Base-by-base conservation (phyloP, 2,329 filamentous ascomycete species). In the Phialophora expanda region DNA sequence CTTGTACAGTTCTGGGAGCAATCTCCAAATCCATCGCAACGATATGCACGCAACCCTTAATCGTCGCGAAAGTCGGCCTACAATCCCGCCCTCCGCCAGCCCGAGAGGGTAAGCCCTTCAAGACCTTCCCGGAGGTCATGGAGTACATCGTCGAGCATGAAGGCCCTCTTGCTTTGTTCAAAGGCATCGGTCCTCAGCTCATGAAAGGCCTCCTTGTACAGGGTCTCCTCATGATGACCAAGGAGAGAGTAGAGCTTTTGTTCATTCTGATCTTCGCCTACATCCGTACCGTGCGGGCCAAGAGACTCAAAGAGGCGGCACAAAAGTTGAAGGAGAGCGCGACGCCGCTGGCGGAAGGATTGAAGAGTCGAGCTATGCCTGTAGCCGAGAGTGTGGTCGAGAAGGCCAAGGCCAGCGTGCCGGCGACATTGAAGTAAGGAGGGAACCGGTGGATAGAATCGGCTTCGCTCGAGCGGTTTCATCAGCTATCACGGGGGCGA, bases 201-300 rank as follows among this genome's bases (percentile, higher is more conserved):
- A 79, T 93, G 66, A 99, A 99, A 80, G 95, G 95, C 1, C 80
- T 99, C 60, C 77, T 99, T 56, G 95, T 99, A 2, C 95, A 99
- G 76, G 95, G 95, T 57, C 87, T 99, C 63, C 83, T 99, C 46
- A 99, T 99, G 95, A 99, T 97, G 93, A 95, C 93, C 56, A 99
- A 99, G 81, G 95, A 99, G 80, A 92, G 91, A 72, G 91, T 98
- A 79, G 95, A 98, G 78, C 81, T 98, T 17, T 77, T 93, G 53
- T 98, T 97, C 76, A 83, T 98, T 69, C 81, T 97, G 30, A 85
- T 99, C 58, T 89, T 97, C 78, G 87, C 92, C 73, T 96, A 95
- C 73, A 75, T 97, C 61, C 87, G 88, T 71, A 87, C 88, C 71
- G 73, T 96, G 64, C 87, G 87, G 73, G 85, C 88, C 53, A 84